Percentiles rank a stretch among this genome's conserved stretches.
These are phyloP conservation scores for Cercis canadensis DNA, from an alignment of 306 rosid species.

Conservation along the genomic window DNA sequence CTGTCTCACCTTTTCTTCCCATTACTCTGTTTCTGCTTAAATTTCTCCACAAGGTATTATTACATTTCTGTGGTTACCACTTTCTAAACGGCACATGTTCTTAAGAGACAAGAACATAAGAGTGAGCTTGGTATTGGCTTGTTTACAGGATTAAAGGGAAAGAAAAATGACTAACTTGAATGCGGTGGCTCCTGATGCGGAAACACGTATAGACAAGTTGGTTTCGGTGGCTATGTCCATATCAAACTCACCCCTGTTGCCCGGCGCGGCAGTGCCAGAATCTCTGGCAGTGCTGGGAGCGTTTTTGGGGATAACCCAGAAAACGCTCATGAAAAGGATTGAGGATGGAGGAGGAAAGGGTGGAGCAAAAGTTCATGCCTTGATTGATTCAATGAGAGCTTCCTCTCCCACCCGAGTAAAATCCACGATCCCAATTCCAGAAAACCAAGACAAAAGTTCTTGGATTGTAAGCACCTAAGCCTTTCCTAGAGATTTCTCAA, in stretches of 20 bases:
- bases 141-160: conserved; percentile 11
- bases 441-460: conserved; percentile 48
- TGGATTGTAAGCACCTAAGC: conserved; percentile 63
- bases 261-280: conserved; percentile 44
- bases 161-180: conserved; percentile 72
- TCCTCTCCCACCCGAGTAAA: conserved; percentile 76
- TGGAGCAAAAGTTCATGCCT: conserved; percentile 56
- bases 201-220: conserved; percentile 52
- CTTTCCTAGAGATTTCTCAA: background rate
- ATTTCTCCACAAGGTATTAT: background rate
- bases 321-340: conserved; percentile 51
- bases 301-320: conserved; percentile 45
- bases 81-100: background rate
- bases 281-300: conserved; percentile 48
- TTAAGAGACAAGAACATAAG: background rate
- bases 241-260: conserved; percentile 40
- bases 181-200: conserved; percentile 53
- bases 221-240: conserved; percentile 47
- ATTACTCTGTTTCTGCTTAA: background rate
- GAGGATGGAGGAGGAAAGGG: conserved; percentile 49
- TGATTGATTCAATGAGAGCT: conserved; percentile 91
- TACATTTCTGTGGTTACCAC: background rate
- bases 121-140: background rate
- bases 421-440: conserved; percentile 41
- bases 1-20: background rate